Evolutionary conservation across 2,329 filamentous ascomycete genomes (phyloP), one percentile per base, ranked within the genome.

Genomic region (Penicillium janthinellum): DNA sequence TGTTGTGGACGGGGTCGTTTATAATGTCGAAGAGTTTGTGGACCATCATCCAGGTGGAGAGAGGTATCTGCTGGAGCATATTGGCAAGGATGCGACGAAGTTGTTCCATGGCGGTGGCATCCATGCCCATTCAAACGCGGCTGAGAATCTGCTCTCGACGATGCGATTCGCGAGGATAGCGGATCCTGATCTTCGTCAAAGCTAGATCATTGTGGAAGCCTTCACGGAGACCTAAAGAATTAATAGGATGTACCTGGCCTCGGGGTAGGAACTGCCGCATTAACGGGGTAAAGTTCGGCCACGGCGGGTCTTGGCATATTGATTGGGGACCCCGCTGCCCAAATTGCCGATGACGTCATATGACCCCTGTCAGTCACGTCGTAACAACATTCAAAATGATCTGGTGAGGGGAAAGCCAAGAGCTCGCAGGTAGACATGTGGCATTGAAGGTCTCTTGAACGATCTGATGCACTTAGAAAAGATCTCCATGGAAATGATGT

Each of bases 51-150:
- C 53, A 0, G 53, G 53, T n/a, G 34, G 42, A n/a, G 15, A 57
- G 25, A 39, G 7, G 7, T 37, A 7, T 20, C 38, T 57, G 15
- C 12, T 57, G 8, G 25, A 52, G 37, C 10, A 35, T 17, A 34
- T 51, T 44, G 54, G 38, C 34, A 55, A 28, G 10, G 42, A 55
- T 35, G 53, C 44, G 31, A 55, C 53, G 5, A 39, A 22, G 15
- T n/a, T 55, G 14, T 55, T 48, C 20, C 31, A 55, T 37, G 42
- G 54, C 5, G n/a, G n/a, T 41, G 34, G 17, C 38, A 50, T 56
- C 28, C 45, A 56, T 42, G 37, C 35, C 35, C 47, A 57, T 35
- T 57, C 55, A 8, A 55, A 47, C 15, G 53, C 53, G 12, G 53
- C 53, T 15, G 31, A 25, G 3, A 48, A 55, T 48, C 10, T 55